Conservation (phyloP, 2,329 filamentous ascomycete species). For the Fusarium temperatum region DNA sequence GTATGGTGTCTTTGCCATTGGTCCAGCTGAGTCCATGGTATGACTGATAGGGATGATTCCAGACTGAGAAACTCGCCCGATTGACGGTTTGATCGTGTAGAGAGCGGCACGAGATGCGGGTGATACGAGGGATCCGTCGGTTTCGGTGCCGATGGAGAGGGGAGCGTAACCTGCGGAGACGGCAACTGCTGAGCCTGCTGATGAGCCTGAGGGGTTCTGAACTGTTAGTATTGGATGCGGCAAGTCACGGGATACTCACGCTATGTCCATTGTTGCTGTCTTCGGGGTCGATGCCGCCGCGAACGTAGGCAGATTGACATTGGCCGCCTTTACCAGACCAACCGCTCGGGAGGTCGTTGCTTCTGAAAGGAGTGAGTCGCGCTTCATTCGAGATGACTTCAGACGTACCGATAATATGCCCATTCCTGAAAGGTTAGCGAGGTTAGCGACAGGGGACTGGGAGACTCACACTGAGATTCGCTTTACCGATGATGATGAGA, state of each 20-base stretch:
- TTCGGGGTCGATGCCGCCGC: constrained; percentile 18
- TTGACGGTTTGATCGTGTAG: constrained; percentile 42
- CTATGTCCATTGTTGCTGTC: background rate
- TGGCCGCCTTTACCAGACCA: background rate
- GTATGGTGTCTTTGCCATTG: background rate
- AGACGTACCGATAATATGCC: background rate
- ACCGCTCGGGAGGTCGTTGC: constrained; percentile 5
- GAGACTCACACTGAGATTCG: background rate
- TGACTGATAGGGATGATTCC: background rate
- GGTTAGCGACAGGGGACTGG: no score
- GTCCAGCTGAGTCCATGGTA: background rate
- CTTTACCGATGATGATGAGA: background rate
- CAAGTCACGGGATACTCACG: background rate
- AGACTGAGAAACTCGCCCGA: background rate
- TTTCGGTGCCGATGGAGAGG: constrained; percentile 47
- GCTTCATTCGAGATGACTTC: background rate
- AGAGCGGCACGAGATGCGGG: constrained; percentile 34
- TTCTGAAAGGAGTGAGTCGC: background rate
- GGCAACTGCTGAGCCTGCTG: constrained; percentile 47
- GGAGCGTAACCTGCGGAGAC: constrained; percentile 45
- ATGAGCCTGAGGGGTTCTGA: constrained; percentile 46
- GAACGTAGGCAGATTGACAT: constrained; percentile 40
- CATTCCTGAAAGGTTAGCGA: background rate
- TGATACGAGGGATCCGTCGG: constrained; percentile 43
- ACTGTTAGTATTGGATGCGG: background rate